Conservation (phyloP, 2,329 filamentous ascomycete genomes). For the Sarocladiaceae sp. region DNA sequence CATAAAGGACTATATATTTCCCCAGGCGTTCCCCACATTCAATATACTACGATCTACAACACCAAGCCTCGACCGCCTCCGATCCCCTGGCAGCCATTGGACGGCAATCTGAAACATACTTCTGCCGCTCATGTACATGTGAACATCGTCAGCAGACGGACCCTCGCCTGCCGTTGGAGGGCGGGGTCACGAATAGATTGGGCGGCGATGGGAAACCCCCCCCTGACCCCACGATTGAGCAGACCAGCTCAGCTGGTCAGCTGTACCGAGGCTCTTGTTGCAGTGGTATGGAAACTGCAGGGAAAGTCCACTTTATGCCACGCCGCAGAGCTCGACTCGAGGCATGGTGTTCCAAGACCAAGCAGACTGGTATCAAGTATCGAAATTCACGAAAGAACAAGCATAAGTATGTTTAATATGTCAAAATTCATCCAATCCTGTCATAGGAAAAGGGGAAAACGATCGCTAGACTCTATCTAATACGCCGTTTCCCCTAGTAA, state of each 20-base stretch:
- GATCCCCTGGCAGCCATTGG: background rate
- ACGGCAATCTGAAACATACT: background rate
- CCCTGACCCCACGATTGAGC: background rate
- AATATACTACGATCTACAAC: too few species aligned
- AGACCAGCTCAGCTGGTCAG: background rate
- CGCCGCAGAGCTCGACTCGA: too few species aligned
- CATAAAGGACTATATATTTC: too few species aligned
- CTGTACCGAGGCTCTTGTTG: too few species aligned
- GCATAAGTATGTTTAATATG: too few species aligned
- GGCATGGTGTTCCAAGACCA: too few species aligned
- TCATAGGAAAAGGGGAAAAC: background rate
- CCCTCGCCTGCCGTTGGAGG: background rate
- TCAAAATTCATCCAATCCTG: background rate
- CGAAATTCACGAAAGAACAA: too few species aligned
- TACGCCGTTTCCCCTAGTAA: constrained; percentile 3
- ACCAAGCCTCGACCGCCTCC: background rate
- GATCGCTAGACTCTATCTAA: constrained; percentile 7
- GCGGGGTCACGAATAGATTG: background rate
- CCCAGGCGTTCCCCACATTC: too few species aligned
- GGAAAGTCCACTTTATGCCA: too few species aligned
- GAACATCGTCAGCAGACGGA: background rate
- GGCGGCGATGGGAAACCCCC: background rate
- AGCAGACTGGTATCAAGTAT: too few species aligned
- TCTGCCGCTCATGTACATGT: background rate
- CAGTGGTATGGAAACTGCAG: too few species aligned